These are phyloP conservation scores for Schwanniomyces pseudopolymorphus DNA, from an alignment of 805 yeast species.

Conservation along the genomic window DNA sequence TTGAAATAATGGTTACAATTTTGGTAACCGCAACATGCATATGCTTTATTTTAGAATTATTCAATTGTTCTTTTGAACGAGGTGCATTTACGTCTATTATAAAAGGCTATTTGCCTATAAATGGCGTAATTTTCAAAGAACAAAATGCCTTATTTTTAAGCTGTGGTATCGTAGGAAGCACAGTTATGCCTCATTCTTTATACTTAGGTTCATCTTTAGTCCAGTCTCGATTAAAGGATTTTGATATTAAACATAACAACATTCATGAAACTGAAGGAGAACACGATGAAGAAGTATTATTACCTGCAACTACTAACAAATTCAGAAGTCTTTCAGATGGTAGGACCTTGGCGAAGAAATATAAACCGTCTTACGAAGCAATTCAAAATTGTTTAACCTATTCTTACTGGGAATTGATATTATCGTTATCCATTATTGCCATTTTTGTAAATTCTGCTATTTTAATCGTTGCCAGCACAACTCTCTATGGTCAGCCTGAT, in stretches of 20 bases:
- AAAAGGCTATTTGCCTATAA: constrained; percentile 69
- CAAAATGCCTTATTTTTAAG: constrained; percentile 43
- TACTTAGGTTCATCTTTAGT: constrained; percentile 46
- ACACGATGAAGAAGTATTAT: constrained; percentile 4
- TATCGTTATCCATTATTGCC: constrained; percentile 42
- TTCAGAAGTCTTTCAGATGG: constrained; percentile 27
- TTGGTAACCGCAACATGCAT: constrained; percentile 80
- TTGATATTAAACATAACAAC: constrained; percentile 34
- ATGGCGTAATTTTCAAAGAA: constrained; percentile 40
- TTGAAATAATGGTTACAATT: constrained; percentile 77
- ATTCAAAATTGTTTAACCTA: constrained; percentile 40
- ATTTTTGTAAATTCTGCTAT: constrained; percentile 46
- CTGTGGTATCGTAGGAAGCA: constrained; percentile 47
- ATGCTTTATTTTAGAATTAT: constrained; percentile 79
- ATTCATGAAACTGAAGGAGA: constrained; percentile 6
- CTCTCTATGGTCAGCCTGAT: constrained; percentile 42
- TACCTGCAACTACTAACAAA: constrained; percentile 13
- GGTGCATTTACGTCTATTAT: constrained; percentile 42
- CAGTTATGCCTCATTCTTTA: constrained; percentile 48
- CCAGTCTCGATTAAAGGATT: constrained; percentile 43
- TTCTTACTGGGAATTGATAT: constrained; percentile 39
- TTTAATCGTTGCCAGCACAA: constrained; percentile 44
- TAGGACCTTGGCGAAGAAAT: constrained; percentile 27
- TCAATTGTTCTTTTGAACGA: constrained; percentile 55
- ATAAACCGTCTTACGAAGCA: constrained; percentile 42